A percentile compares a stretch with the other conserved stretches of the same genome.
Conservation (phyloP, 768 basidiomycete species). For the Podaxis sp. region DNA sequence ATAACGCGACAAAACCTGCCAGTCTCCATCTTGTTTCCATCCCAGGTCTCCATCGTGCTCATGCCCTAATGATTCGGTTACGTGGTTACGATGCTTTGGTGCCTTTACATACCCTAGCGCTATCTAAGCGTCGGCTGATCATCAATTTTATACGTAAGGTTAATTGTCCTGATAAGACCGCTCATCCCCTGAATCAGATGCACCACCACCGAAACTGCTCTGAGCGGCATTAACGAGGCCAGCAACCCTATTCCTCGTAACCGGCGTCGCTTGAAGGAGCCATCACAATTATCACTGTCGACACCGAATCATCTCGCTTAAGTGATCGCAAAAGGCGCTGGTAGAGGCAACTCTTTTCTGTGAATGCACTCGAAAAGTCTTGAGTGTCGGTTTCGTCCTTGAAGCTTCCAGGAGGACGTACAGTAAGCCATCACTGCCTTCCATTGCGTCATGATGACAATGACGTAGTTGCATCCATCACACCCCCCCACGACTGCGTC, state of each 20-base stretch:
- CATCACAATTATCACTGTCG: neutral
- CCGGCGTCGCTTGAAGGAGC: neutral
- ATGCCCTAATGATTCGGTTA: neutral
- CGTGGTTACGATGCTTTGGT: neutral
- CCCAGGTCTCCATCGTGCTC: neutral
- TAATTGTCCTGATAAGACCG: neutral
- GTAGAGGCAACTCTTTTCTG: neutral
- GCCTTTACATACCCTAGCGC: neutral
- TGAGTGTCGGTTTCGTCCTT: neutral
- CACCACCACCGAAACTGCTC: neutral
- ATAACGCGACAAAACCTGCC: neutral
- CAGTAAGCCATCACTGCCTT: neutral
- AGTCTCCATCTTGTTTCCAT: neutral
- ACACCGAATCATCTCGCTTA: neutral
- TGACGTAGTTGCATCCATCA: neutral
- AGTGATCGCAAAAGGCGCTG: neutral
- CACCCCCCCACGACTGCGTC: neutral
- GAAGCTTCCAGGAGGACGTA: neutral
- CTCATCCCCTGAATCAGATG: neutral
- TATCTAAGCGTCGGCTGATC: neutral
- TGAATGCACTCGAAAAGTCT: neutral
- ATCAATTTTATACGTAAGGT: neutral
- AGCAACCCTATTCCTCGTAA: neutral
- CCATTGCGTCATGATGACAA: neutral
- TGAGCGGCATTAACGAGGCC: neutral